Conservation (phyloP, 1,284 basidiomycete genomes). For the Amylostereum chailletii region DNA sequence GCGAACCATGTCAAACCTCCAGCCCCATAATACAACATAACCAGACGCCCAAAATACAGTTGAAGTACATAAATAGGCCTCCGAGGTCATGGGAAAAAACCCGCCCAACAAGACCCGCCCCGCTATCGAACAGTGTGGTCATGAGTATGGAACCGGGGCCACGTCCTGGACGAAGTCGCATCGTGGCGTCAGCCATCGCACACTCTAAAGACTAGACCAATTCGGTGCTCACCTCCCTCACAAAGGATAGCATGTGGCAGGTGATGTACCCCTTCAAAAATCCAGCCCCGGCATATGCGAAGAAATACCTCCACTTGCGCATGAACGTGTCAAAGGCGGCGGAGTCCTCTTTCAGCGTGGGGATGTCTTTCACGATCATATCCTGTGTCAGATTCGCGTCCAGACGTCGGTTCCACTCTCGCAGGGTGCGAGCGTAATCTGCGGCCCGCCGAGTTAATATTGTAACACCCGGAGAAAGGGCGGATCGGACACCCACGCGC, state of each 20-base stretch:
- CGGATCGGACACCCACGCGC: constrained; percentile 42
- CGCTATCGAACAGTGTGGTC: too few relatives aligned
- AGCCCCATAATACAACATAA: too few relatives aligned
- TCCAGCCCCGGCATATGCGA: constrained; percentile 68
- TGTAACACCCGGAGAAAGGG: not conserved
- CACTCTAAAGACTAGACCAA: too few relatives aligned
- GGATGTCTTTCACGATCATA: constrained; percentile 45
- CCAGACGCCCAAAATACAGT: too few relatives aligned
- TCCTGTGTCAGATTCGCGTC: constrained; percentile 54
- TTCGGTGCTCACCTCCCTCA: constrained; percentile 18
- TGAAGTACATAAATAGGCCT: too few relatives aligned
- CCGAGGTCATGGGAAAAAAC: too few relatives aligned
- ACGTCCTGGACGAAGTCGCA: too few relatives aligned
- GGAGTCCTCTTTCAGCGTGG: constrained; percentile 36
- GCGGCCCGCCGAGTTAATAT: constrained; percentile 1
- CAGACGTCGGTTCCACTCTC: constrained; percentile 78
- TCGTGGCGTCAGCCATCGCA: too few relatives aligned
- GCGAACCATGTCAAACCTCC: too few relatives aligned
- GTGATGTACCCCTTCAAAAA: constrained; percentile 71
- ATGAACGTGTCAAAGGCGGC: constrained; percentile 56
- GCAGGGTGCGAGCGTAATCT: constrained; percentile 88
- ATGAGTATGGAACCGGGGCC: too few relatives aligned
- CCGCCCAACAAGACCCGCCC: too few relatives aligned
- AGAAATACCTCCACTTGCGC: constrained; percentile 72
- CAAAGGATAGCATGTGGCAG: constrained; percentile 57